These are phyloP conservation scores for Phanerodontia chrysosporium DNA, from an alignment of 768 basidiomycete species.

Conservation along the genomic window DNA sequence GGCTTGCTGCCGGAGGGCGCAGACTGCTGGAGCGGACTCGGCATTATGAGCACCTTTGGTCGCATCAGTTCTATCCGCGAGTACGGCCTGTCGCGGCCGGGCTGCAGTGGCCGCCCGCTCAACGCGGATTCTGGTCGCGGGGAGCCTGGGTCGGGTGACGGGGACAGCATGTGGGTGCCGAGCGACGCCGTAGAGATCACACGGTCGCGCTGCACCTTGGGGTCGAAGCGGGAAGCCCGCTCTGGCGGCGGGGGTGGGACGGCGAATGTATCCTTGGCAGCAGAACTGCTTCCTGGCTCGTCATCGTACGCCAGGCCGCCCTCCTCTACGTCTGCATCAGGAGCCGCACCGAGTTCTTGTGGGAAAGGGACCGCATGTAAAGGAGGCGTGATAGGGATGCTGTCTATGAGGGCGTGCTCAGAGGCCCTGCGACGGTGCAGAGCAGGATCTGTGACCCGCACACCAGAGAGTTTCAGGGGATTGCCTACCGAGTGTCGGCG, in stretches of 20 bases:
- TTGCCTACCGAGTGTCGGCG: slow-evolving; percentile 58
- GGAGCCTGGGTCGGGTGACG: slow-evolving; percentile 13
- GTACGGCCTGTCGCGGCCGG: slow-evolving; percentile 50
- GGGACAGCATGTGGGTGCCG: slow-evolving; percentile 58
- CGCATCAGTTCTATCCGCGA: slow-evolving; percentile 78
- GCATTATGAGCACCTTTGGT: slow-evolving; percentile 94
- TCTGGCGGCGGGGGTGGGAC: slow-evolving; percentile 32
- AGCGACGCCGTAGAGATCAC: slow-evolving; percentile 48
- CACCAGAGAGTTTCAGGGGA: slow-evolving; percentile 48
- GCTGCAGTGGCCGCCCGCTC: slow-evolving; percentile 32
- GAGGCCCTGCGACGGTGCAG: slow-evolving; percentile 48
- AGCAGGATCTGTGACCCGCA: slow-evolving; percentile 34
- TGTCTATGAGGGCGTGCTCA: slow-evolving; percentile 44
- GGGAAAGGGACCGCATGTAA: slow-evolving; percentile 58
- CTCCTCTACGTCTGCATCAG: slow-evolving; percentile 35
- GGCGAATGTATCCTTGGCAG: slow-evolving; percentile 27
- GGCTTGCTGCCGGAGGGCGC: slow-evolving; percentile 13
- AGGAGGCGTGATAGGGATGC: slow-evolving; percentile 34
- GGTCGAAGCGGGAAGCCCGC: slow-evolving; percentile 41
- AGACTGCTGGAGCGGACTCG: slow-evolving; percentile 66
- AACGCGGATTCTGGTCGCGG: slow-evolving; percentile 23
- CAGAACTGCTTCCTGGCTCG: slow-evolving; percentile 22
- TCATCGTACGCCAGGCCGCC: slow-evolving; percentile 46
- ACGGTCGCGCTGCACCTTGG: slow-evolving; percentile 35
- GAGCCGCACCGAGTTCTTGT: slow-evolving; percentile 19